Evolutionary conservation across 2,329 filamentous ascomycete genomes (phyloP).

Genomic region (Pezicula neosporulosa): DNA sequence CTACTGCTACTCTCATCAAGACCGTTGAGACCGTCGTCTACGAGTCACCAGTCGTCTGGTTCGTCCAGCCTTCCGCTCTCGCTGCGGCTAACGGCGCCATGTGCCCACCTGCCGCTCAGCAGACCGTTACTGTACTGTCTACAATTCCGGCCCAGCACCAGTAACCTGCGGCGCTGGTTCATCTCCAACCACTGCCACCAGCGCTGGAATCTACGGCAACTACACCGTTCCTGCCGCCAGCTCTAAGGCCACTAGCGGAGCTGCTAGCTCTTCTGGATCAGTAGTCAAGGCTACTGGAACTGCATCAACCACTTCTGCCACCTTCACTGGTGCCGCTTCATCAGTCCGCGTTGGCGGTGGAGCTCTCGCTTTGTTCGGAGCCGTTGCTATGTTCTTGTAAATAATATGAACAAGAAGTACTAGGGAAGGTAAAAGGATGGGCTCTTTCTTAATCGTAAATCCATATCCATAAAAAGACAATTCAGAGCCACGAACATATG

Average conservation of each 20-base stretch:
- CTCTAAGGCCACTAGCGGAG: background rate
- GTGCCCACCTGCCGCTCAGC: conserved; percentile 1
- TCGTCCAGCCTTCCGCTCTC: background rate
- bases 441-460: too few relatives aligned
- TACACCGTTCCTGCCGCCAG: background rate
- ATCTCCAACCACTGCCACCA: background rate
- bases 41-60: conserved; percentile 2
- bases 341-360: background rate
- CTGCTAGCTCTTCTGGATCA: background rate
- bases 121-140: conserved; percentile 3
- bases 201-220: background rate
- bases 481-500: too few relatives aligned
- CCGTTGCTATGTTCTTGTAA: background rate
- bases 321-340: background rate
- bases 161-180: background rate
- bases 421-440: too few relatives aligned
- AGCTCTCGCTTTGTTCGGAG: background rate
- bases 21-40: conserved; percentile 2
- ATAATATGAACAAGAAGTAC: background rate
- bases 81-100: background rate
- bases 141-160: background rate
- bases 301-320: background rate
- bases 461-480: too few relatives aligned
- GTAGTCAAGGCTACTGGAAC: background rate
- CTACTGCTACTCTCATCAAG: background rate